phyloP scores from a whole-genome alignment of 805 yeast species.

The Candida argentea region DNA sequence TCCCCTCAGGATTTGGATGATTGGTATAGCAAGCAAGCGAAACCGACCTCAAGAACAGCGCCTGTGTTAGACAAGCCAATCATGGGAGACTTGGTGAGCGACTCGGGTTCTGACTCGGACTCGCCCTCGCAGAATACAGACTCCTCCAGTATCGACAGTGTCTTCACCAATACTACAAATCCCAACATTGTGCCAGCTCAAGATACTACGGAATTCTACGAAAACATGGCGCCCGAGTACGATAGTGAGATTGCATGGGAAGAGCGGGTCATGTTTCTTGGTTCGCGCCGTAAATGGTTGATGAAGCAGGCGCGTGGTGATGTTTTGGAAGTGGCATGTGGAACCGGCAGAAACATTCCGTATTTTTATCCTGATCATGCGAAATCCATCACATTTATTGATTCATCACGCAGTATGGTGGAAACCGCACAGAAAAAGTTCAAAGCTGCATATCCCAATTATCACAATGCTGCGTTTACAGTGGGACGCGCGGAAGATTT shows the following conservation, averaged over 20 bases:
- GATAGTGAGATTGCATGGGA: conserved; percentile 74
- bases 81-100: conserved; percentile 10
- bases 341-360: conserved; percentile 88
- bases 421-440: conserved; percentile 70
- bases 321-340: conserved; percentile 89
- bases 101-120: conserved; percentile 2
- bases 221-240: conserved; percentile 66
- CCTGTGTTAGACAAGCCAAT: conserved; percentile 12
- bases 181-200: conserved; percentile 51
- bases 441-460: conserved; percentile 53
- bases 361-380: conserved; percentile 53
- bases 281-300: conserved; percentile 64
- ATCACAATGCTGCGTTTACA: conserved; percentile 70
- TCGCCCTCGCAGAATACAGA: conserved; percentile 7
- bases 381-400: conserved; percentile 73
- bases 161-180: conserved; percentile 27
- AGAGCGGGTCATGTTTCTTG: conserved; percentile 51
- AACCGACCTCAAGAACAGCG: conserved; percentile 12
- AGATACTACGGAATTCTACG: conserved; percentile 77
- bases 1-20: conserved; percentile 30
- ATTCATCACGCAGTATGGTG: conserved; percentile 80
- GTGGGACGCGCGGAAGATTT: conserved; percentile 86
- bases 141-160: no score
- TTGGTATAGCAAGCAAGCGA: conserved; percentile 30
- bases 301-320: conserved; percentile 78